Base-by-base conservation (phyloP, 1,139 yeast species). In the Blastobotrys raffinosifermentans region DNA sequence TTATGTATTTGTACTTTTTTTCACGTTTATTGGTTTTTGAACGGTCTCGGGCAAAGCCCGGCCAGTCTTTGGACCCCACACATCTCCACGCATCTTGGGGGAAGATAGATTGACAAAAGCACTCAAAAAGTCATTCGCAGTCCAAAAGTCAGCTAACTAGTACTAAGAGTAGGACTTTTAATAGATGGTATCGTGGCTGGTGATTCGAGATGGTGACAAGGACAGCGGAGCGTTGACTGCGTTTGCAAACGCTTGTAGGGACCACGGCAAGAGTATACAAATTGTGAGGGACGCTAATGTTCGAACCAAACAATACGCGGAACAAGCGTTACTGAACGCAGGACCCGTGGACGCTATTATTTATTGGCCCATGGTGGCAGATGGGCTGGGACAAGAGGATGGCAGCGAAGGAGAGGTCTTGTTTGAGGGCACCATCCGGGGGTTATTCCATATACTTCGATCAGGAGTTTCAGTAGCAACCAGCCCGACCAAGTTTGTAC, bases 401-500 rank as follows among this genome's bases (percentile, higher is more conserved):
- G 18, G 2, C 26, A 25, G n/a, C 16, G 22, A 19, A 19, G 21
- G 9, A 9, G 21, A 19, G 21, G 21, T 19, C 8, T 8, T 8
- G 27, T 25, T 25, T 25, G 27, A 25, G 11, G 15, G 10, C 7
- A 13, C 7, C 27, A 8, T 25, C 7, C 13, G 27, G 11, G 27
- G 27, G 7, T n/a, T 25, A 6, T 25, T 25, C 5, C 11, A 6
- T n/a, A 6, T 25, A 6, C 7, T 25, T 5, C 27, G 15, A 14
- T 8, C 27, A 25, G 27, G 27, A n/a, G 13, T 25, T 25, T 8
- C 27, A 7, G 21, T 19, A 6, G 21, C 21, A 7, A 7, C 7
- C 15, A 6, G 11, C 7, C 27, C 14, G 15, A n/a, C 11, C 6
- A 39, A 32, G 17, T 29, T 42, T 16, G 35, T 43, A 20, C 26